Conservation (phyloP, 805 yeast species). For the Pichia membranifaciens region DNA sequence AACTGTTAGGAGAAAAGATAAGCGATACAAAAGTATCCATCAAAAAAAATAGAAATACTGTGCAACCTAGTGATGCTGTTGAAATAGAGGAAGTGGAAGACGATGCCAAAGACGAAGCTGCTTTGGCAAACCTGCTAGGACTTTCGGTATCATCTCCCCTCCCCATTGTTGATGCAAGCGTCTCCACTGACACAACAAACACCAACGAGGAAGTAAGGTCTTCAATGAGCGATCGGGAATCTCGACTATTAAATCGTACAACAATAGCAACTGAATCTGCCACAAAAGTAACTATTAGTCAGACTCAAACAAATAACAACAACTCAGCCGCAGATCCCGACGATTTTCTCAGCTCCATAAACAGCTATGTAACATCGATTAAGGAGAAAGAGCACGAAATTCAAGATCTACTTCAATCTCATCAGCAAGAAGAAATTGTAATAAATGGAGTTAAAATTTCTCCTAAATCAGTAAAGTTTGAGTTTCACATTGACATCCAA, state of each 20-base stretch:
- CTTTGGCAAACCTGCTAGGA: conserved; percentile 2
- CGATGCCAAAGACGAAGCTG: neutral
- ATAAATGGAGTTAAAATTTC: conserved; percentile 1
- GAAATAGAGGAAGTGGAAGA: neutral
- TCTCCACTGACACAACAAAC: neutral
- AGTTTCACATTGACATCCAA: conserved; percentile 9
- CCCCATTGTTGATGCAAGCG: neutral
- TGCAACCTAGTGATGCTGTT: neutral
- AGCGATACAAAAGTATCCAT: neutral
- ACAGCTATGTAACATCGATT: conserved; percentile 1
- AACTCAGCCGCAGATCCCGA: neutral
- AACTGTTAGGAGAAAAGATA: neutral
- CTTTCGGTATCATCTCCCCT: conserved; percentile 5
- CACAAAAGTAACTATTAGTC: neutral
- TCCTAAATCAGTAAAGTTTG: conserved; percentile 8
- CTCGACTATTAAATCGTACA: neutral
- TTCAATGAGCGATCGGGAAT: neutral
- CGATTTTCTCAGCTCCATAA: conserved; percentile 7
- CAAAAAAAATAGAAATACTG: neutral
- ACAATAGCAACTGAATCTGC: neutral
- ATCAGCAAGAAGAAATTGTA: conserved; percentile 5
- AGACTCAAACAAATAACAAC: neutral
- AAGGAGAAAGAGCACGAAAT: conserved; percentile 13
- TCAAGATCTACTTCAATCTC: conserved; percentile 16
- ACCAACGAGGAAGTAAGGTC: neutral